Evolutionary conservation across 2,329 filamentous ascomycete genomes (phyloP).

Genomic region (Lecanicillium sp.): DNA sequence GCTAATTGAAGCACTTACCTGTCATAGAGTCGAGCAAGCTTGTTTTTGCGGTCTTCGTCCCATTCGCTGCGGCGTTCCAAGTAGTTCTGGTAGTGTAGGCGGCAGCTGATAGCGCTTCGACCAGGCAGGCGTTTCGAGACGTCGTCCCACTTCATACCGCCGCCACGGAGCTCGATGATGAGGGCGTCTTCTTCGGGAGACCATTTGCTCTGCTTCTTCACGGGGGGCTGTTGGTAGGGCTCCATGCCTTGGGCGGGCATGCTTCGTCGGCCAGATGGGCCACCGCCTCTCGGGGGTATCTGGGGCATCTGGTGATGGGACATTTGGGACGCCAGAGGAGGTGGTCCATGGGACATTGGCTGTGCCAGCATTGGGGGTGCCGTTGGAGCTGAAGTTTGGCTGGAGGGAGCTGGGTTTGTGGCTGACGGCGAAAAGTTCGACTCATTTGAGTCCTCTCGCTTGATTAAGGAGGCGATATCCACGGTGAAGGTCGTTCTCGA

Average conservation of each 20-base stretch:
- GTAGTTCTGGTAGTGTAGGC: slow-evolving; percentile 95
- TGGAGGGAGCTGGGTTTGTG: slow-evolving; percentile 30
- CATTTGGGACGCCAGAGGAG: slow-evolving; percentile 10
- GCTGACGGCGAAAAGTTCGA: slow-evolving; percentile 33
- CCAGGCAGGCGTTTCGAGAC: slow-evolving; percentile 88
- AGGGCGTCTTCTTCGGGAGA: slow-evolving; percentile 86
- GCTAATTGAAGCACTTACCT: slow-evolving; percentile 53
- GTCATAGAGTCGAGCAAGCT: slow-evolving; percentile 88
- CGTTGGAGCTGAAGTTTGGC: background rate
- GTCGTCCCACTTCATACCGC: slow-evolving; percentile 98
- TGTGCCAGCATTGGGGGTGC: slow-evolving; percentile 18
- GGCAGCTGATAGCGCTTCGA: slow-evolving; percentile 87
- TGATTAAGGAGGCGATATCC: slow-evolving; percentile 91
- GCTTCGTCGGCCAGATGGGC: slow-evolving; percentile 11
- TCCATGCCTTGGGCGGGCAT: slow-evolving; percentile 34
- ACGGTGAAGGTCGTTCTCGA: slow-evolving; percentile 54
- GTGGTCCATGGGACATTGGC: slow-evolving; percentile 10
- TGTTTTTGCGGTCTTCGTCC: slow-evolving; percentile 98
- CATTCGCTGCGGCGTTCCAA: slow-evolving; percentile 87
- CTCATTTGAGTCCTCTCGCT: slow-evolving; percentile 68
- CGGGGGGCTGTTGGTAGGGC: slow-evolving; percentile 59
- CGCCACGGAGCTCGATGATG: slow-evolving; percentile 84
- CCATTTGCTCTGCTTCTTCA: slow-evolving; percentile 97
- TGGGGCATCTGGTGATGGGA: slow-evolving; percentile 4
- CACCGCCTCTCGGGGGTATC: background rate